Conservation (phyloP, 768 basidiomycete genomes). For the Phaeotremella skinneri region DNA sequence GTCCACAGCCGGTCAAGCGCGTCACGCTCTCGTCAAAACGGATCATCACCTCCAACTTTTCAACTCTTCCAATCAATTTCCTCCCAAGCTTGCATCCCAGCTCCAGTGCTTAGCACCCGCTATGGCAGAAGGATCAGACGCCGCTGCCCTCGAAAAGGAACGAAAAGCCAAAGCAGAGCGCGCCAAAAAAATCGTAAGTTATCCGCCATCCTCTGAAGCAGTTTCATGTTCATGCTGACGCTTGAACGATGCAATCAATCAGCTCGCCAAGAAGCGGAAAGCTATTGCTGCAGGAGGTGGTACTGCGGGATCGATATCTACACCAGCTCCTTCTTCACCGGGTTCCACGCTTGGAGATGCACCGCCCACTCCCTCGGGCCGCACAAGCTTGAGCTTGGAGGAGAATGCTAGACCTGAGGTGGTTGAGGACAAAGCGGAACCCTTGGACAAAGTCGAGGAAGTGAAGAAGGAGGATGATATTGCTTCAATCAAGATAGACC, state of each 20-base stretch:
- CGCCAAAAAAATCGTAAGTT: slow-evolving; percentile 48
- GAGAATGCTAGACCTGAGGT: slow-evolving; percentile 27
- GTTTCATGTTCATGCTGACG: slow-evolving; percentile 1
- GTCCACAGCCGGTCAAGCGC: too few relatives aligned
- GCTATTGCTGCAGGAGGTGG: slow-evolving; percentile 22
- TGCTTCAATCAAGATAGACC: background rate
- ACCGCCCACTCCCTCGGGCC: slow-evolving; percentile 20
- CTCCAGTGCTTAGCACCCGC: too few relatives aligned
- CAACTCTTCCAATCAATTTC: background rate
- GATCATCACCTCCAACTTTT: too few relatives aligned
- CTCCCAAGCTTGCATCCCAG: too few relatives aligned
- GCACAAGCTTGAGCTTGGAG: slow-evolving; percentile 42
- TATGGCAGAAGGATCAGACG: slow-evolving; percentile 16
- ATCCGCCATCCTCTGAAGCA: background rate
- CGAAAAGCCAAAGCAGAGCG: slow-evolving; percentile 49
- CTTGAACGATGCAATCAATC: background rate
- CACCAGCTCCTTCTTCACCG: slow-evolving; percentile 29
- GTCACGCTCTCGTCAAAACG: too few relatives aligned
- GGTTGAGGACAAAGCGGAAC: slow-evolving; percentile 12
- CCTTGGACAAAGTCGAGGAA: slow-evolving; percentile 19
- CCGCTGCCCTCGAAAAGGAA: slow-evolving; percentile 30
- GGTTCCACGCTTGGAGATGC: slow-evolving; percentile 23
- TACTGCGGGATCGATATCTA: background rate
- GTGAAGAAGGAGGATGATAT: slow-evolving; percentile 6
- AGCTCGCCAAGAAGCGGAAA: slow-evolving; percentile 39